Base-by-base conservation (phyloP, 2,329 filamentous ascomycete species). In the Xylariaceae sp. region DNA sequence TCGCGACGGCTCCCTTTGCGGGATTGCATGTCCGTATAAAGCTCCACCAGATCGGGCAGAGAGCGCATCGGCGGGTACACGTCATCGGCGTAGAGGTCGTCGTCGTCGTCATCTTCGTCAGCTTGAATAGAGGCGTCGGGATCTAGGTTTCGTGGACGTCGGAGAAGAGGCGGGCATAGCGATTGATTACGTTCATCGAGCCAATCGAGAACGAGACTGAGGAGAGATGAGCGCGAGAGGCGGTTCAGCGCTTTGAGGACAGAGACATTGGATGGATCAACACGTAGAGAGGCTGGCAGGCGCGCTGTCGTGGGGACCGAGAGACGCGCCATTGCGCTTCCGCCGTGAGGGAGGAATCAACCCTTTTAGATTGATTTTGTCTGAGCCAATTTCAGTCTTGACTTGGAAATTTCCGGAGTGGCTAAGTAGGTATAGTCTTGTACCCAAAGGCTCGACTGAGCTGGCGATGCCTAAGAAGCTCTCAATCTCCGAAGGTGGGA, bases 171-270 rank as follows among this genome's bases (percentile, higher is more conserved):
- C 1, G 69, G 69, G 33, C 78, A 83, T 15, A 76, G 68, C 4
- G 73, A 64, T 31, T 80, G 69, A 48, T 85, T 83, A 48, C 73
- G 69, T 37, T 83, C 78, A 43, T 84, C 78, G 3, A 94, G 79
- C 89, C 89, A 95, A 66, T 85, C 76, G 17, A 89, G 73, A 1
- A 78, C 85, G 8, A 95, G 74, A 0, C 81, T 78, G 19, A 93
- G 66, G 17, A 95, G 75, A 0, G 85, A 81, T 35, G 81, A 69
- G 38, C 88, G 81, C 2, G 87, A 85, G 15, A 94, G 74, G 41
- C 82, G 83, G 45, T 71, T 75, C 37, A 95, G 72, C 31, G 77
- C 72, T 61, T 85, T 88, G 49, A 76, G 62, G 37, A 89, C 76
- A 22, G 80, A 71, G 34, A 77, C 69, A 57, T 83, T 85, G 44